Evolutionary conservation across 352 stramenopile species (phyloP).

Genomic region (Phytophthora cactorum): DNA sequence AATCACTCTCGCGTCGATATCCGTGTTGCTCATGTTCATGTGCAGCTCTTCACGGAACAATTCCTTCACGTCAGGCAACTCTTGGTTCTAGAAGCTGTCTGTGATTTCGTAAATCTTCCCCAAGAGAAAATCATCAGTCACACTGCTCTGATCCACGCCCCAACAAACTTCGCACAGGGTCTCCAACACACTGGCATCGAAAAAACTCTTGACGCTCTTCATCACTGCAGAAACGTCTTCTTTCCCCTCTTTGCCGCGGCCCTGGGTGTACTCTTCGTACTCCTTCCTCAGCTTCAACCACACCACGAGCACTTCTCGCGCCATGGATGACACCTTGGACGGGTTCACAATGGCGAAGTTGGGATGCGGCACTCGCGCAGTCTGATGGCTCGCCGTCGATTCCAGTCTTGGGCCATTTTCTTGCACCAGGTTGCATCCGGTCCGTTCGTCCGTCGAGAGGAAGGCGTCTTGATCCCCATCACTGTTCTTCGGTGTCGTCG

Average conservation of each 20-base stretch:
- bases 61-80: conserved; percentile 14
- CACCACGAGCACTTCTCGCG: conserved; percentile 13
- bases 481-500: neutral
- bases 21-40: conserved; percentile 4
- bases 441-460: neutral
- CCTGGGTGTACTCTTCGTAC: conserved; percentile 18
- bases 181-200: conserved; percentile 16
- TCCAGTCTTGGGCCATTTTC: neutral
- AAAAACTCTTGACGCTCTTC: conserved; percentile 21
- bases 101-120: conserved; percentile 5
- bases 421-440: neutral
- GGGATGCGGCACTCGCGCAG: conserved; percentile 3
- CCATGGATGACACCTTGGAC: conserved; percentile 13
- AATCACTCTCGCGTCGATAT: conserved; percentile 14
- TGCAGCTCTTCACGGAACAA: conserved; percentile 1
- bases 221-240: conserved; percentile 15
- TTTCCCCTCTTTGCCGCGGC: conserved; percentile 20
- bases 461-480: neutral
- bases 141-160: conserved; percentile 6
- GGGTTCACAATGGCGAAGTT: conserved; percentile 21
- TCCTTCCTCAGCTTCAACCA: conserved; percentile 20
- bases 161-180: conserved; percentile 21
- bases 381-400: neutral
- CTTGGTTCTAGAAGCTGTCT: conserved; percentile 20
- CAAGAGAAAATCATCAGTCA: conserved; percentile 19